Conservation (phyloP, 345 rosid genomes). For the Corchorus olitorius region DNA sequence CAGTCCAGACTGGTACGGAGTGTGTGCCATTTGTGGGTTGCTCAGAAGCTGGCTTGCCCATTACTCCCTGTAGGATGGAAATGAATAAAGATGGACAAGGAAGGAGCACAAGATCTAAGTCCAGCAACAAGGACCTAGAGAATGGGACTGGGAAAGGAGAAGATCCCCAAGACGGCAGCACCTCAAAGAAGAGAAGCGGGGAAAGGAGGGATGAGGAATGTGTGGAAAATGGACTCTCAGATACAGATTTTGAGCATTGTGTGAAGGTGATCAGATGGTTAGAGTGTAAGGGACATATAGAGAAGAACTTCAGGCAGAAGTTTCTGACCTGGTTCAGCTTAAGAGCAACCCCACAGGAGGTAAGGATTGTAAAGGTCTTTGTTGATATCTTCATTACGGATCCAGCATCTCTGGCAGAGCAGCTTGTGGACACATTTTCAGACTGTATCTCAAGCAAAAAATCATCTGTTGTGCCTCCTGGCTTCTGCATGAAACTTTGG, state of each 20-base stretch:
- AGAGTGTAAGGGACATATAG: slow-evolving; percentile 86
- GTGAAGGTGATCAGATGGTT: slow-evolving; percentile 79
- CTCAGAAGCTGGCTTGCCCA: slow-evolving; percentile 60
- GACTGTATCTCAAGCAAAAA: slow-evolving; percentile 60
- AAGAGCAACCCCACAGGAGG: slow-evolving; percentile 78
- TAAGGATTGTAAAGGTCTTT: slow-evolving; percentile 78
- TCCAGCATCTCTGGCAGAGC: slow-evolving; percentile 81
- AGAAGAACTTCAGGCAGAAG: slow-evolving; percentile 89
- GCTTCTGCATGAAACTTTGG: slow-evolving; percentile 93
- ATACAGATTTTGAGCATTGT: slow-evolving; percentile 72
- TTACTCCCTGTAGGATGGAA: slow-evolving; percentile 82
- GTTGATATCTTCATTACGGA: slow-evolving; percentile 73
- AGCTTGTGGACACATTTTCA: slow-evolving; percentile 89
- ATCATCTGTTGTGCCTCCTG: slow-evolving; percentile 61
- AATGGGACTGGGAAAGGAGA: slow-evolving; percentile 43
- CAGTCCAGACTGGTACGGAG: slow-evolving; percentile 41
- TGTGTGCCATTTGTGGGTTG: slow-evolving; percentile 44
- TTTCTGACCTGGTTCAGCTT: slow-evolving; percentile 95
- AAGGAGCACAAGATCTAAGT: slow-evolving; percentile 48
- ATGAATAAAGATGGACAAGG: slow-evolving; percentile 50
- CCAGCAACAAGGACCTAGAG: slow-evolving; percentile 42
- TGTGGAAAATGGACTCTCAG: slow-evolving; percentile 46
- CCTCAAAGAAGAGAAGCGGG: slow-evolving; percentile 51
- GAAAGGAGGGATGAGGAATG: slow-evolving; percentile 49
- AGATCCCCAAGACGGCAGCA: slow-evolving; percentile 58